Base-by-base conservation (phyloP, 2,329 filamentous ascomycete species). In the Davidsoniella virescens region DNA sequence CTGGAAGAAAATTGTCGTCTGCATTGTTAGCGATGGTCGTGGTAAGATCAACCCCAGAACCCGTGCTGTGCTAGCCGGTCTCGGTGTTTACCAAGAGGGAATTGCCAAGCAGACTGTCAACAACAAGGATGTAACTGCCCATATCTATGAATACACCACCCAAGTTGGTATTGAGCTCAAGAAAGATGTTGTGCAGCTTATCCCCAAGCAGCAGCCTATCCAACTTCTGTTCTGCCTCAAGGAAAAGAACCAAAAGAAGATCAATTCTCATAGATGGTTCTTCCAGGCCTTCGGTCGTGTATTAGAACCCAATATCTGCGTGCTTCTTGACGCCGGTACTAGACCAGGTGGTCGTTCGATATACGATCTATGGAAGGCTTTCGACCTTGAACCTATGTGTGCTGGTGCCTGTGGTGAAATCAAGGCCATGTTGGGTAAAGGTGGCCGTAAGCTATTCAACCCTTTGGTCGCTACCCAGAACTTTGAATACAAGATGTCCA, bases 401-500 rank as follows among this genome's bases (percentile, higher is more conserved):
- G 92, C 84, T 57, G 92, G 92, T 58, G 90, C 92, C 59, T 98
- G 92, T 65, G 92, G 92, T 66, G 92, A 98, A 65, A 98, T 98
- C 71, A 96, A 98, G 67, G 90, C 90, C 56, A 95, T 96, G 88
- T 72, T 96, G 68, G 83, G 82, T 23, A 78, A 78, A 3, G 79
- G 75, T 52, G 88, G 90, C 56, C 90, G 84, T 65, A 87, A 93
- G 59, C 75, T 98, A 36, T 64, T 95, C 57, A 98, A 96, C 60
- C 92, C 92, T 0, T 75, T 98, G 4, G 85, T 98, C 18, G 92
- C 92, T 2, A 88, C 88, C 1, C 92, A 98, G 61, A 98, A 98
- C 62, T 98, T 98, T 59, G 92, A 98, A 69, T 98, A 98, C 75
- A 98, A 98, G 74, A 94, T 98, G 84, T 94, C 87, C 64, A 98